Evolutionary conservation across 1,284 basidiomycete genomes (phyloP).

Genomic region (Cutaneotrichosporon arboriforme): DNA sequence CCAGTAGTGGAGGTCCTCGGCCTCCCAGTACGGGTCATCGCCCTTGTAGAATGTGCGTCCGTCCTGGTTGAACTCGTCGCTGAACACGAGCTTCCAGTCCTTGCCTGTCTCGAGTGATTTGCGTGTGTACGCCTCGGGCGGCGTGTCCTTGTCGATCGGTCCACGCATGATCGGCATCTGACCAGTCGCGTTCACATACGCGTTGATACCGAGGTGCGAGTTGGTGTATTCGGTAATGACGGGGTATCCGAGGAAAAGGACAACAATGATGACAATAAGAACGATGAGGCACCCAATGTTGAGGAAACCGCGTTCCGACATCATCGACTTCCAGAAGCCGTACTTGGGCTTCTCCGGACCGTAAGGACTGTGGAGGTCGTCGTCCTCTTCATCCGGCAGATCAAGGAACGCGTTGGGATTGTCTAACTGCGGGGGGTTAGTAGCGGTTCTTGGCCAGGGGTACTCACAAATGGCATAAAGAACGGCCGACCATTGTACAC

Average conservation of each 20-base stretch:
- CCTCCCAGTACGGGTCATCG: constrained; percentile 57
- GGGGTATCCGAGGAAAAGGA: constrained; percentile 70
- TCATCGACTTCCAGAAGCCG: constrained; percentile 8
- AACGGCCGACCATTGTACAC: constrained; percentile 3
- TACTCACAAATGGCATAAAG: constrained; percentile 6
- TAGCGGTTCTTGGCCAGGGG: too few species aligned
- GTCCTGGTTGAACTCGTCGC: constrained; percentile 81
- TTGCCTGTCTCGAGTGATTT: constrained; percentile 63
- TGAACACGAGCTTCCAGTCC: constrained; percentile 76
- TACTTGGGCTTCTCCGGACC: constrained; percentile 8
- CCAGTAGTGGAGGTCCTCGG: constrained; percentile 56
- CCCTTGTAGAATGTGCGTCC: constrained; percentile 58
- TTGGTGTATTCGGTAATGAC: constrained; percentile 57
- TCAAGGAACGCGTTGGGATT: constrained; percentile 31
- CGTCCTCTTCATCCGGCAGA: constrained; percentile 41
- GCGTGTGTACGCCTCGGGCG: constrained; percentile 53
- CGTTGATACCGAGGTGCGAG: constrained; percentile 55
- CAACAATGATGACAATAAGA: constrained; percentile 52
- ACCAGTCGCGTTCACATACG: constrained; percentile 54
- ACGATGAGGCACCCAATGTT: constrained; percentile 51
- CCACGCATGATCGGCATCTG: constrained; percentile 52
- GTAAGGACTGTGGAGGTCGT: constrained; percentile 44
- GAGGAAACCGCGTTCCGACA: constrained; percentile 7
- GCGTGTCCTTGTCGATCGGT: constrained; percentile 65
- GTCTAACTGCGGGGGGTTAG: too few species aligned